Base-by-base conservation (phyloP, 768 basidiomycete species). In the Leccinum disarticulatum region DNA sequence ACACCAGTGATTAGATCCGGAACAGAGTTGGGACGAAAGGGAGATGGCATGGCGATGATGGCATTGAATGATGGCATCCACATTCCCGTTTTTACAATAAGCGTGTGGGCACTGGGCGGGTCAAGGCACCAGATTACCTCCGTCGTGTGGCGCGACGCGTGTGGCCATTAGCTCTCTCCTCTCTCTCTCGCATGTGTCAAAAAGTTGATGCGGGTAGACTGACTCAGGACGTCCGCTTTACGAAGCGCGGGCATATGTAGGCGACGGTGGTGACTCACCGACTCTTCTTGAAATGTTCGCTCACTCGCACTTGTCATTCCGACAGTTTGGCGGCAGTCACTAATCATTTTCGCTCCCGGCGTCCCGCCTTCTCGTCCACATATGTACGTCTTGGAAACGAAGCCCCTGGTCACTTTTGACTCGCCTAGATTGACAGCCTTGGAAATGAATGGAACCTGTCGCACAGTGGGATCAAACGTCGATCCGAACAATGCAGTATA, bases 401-500 rank as follows among this genome's bases (percentile, higher is more conserved):
- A 36, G 22, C 11, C 43, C 38, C 35, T 54, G 36, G 25, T 43
- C 63, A 27, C 25, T 48, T 51, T 19, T 17, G 46, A 54, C 52
- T 38, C 51, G 31, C 52, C 10, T 43, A 30, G 49, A 57, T 35
- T 47, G 64, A 22, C 49, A 49, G 11, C n/a, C 8, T 41, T 59
- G 55, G 52, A 49, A 56, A 58, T 56, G 31, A 49, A 59, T 31
- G n/a, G 35, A 58, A 57, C 33, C 51, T 52, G n/a, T 46, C 47
- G 43, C 27, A 49, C 31, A 57, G 36, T 52, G 46, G 38, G 56
- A 63, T 35, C 19, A 35, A 49, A 50, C 52, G 62, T 35, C 13
- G 30, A 49, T 48, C 49, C 64, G 62, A 61, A 64, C 61, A 56
- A 61, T 53, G 17, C 33, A 50, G 47, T 47, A 67, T 65, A 57